Evolutionary conservation across 2,329 filamentous ascomycete genomes (phyloP), one percentile per base, ranked within the genome.

Genomic region (Rutstroemia sp.): DNA sequence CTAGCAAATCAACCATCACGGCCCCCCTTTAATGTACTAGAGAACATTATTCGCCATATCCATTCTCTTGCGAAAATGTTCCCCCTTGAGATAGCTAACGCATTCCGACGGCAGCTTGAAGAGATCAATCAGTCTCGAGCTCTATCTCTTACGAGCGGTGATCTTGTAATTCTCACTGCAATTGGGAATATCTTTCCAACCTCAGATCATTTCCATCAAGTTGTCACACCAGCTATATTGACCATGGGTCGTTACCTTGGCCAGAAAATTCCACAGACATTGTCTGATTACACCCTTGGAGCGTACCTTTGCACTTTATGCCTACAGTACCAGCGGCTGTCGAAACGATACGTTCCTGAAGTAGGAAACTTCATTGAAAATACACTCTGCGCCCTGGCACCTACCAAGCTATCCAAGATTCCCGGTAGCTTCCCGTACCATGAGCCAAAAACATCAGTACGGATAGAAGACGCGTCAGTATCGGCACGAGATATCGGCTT

Each of bases 161-260:
- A 99, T 66, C 73, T 99, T 19, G 73, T 91, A 21, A 74, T 95
- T n/a, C 75, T 99, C 38, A 92, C 89, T 0, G 91, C 89, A 0
- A 82, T 96, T 58, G 84, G 86, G 42, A 84, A 84, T 2, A 88
- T 95, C 53, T 99, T 95, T 67, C 92, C 94, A 4, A 96, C 94
- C 0, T 96, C 92, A 0, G 94, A 99, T 72, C 92, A 97, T 72
- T 99, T 97, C 72, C 94, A 99, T 67, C 87, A 94, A 65, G 89
- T 97, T 38, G 87, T 90, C 42, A 99, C 94, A 1, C 94, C 94
- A 2, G 88, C 92, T 0, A 87, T 90, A 72, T 82, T 96, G 5
- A 81, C 86, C n/a, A 89, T 97, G 71, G 82, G 81, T 12, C 83
- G 89, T 54, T 96, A 88, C 72, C 78, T 99, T 25, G 89, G 87